A percentile compares a stretch with the other conserved stretches of the same genome.
These are phyloP conservation scores for Sungouiella blattae DNA, from an alignment of 805 yeast species.

Conservation along the genomic window DNA sequence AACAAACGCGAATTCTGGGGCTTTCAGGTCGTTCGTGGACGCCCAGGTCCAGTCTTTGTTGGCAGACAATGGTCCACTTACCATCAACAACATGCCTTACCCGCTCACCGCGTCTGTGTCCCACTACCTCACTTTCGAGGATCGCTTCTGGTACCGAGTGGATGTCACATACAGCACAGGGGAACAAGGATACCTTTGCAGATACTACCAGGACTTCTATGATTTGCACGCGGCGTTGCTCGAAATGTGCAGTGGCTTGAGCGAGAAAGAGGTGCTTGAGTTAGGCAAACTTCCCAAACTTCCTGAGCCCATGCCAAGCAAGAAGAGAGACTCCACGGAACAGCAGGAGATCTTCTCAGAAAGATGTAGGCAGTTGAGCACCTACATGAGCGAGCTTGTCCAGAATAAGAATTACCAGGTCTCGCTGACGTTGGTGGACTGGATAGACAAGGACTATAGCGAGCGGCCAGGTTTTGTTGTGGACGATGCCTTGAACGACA, in stretches of 20 bases:
- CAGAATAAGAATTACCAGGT: constrained; percentile 27
- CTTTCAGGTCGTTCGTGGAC: constrained; percentile 20
- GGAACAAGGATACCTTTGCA: constrained; percentile 37
- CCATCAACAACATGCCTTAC: constrained; percentile 28
- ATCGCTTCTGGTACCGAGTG: constrained; percentile 51
- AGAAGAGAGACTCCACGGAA: constrained; percentile 16
- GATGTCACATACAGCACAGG: constrained; percentile 37
- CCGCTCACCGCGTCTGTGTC: constrained; percentile 36
- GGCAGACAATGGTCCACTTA: constrained; percentile 17
- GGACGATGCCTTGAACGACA: constrained; percentile 9
- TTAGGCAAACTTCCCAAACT: constrained; percentile 32
- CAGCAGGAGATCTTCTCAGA: constrained; percentile 15
- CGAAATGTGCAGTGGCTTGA: constrained; percentile 14
- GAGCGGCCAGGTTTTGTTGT: constrained; percentile 25
- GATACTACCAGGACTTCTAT: constrained; percentile 52
- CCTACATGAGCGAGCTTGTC: constrained; percentile 34
- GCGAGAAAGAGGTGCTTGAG: constrained; percentile 4
- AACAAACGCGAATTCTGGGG: background rate
- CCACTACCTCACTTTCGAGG: constrained; percentile 38
- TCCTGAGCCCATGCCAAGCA: constrained; percentile 46
- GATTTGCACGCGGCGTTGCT: constrained; percentile 38
- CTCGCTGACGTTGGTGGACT: constrained; percentile 23
- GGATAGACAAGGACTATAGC: constrained; percentile 25
- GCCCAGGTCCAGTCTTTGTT: constrained; percentile 22
- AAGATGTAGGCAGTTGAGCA: constrained; percentile 39